Evolutionary conservation across 805 yeast genomes (phyloP), one percentile per base, ranked within the genome.

Genomic region (Kodamaea restingae): DNA sequence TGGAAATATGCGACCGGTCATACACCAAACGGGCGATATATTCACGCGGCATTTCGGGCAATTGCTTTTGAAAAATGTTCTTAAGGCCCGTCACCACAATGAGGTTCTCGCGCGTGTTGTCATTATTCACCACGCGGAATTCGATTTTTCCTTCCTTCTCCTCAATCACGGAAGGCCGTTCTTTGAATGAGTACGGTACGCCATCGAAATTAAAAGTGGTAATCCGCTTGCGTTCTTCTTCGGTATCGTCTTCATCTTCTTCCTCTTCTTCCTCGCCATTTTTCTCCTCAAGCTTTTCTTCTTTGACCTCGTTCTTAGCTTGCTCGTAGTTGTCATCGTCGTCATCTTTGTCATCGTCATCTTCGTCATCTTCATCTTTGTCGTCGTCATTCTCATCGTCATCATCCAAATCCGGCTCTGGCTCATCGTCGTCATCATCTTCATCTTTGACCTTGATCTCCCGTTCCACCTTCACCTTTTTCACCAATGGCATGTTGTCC

Each of bases 1-100:
- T 88, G 0, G 97, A 88, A 28, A 95, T 67, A 65, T 93, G 99
- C 28, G 91, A 82, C 49, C 97, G 69, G 57, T 93, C 99, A 57
- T 88, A 93, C 3, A 93, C 98, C 45, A 93, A 73, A 48, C 98
- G 70, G 4, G 96, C 88, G 55, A 93, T 93, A 63, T 93, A 93
- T 56, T 93, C 98, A 45, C 93, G 76, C 15, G 99, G 99, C 99
- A 93, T 93, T 63, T 93, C 91, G 2, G 99, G 99, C 46, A 93
- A 73, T 64, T 93, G 99, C 54, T 90, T 90, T 59, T 93, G 98
- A 61, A 93, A 93, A 48, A 93, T 91, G 58, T 91, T 93, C 63
- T 93, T 93, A 46, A 93, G 65, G 1, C 99, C 99, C 0, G 98
- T 93, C 46, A 93, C 68, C 36, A 93, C 91, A 72, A 93, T 87